These are phyloP conservation scores for Phytophthora sojae DNA, from an alignment of 352 stramenopile species.

Conservation along the genomic window DNA sequence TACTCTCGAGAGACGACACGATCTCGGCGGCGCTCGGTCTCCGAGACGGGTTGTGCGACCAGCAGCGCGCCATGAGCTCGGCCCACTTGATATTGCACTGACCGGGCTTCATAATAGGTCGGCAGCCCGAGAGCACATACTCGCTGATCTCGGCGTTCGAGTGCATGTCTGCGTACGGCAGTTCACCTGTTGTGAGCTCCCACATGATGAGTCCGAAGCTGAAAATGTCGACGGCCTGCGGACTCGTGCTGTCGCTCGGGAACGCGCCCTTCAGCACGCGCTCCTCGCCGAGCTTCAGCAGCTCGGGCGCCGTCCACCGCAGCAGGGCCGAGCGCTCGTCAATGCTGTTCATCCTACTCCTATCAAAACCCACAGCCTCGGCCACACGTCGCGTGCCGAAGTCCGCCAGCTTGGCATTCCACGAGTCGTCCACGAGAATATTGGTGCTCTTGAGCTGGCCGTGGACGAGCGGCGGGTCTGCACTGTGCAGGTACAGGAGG, in stretches of 20 bases:
- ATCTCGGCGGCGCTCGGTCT: slow-evolving; percentile 85
- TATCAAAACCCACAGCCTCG: slow-evolving; percentile 81
- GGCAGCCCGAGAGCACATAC: slow-evolving; percentile 77
- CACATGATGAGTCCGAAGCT: slow-evolving; percentile 91
- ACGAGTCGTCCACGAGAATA: slow-evolving; percentile 90
- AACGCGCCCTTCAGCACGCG: slow-evolving; percentile 69
- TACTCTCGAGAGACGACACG: slow-evolving; percentile 79
- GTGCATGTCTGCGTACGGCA: slow-evolving; percentile 74
- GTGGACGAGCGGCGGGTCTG: slow-evolving; percentile 85
- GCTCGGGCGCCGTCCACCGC: slow-evolving; percentile 81
- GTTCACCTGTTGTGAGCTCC: slow-evolving; percentile 86
- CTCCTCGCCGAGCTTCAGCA: slow-evolving; percentile 84
- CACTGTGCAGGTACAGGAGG: slow-evolving; percentile 87
- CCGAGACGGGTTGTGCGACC: slow-evolving; percentile 76
- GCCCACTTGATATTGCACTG: slow-evolving; percentile 87
- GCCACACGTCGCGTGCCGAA: slow-evolving; percentile 85
- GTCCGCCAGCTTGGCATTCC: slow-evolving; percentile 90
- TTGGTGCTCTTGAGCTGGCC: slow-evolving; percentile 90
- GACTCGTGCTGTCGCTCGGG: slow-evolving; percentile 51
- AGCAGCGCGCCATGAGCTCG: slow-evolving; percentile 86
- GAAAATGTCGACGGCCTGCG: slow-evolving; percentile 89
- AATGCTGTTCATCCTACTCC: slow-evolving; percentile 64
- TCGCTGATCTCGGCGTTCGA: slow-evolving; percentile 80
- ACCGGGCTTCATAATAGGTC: slow-evolving; percentile 79
- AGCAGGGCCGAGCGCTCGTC: slow-evolving; percentile 65